Evolutionary conservation across 345 rosid species (phyloP).

Genomic region (Gossypium thurberi): DNA sequence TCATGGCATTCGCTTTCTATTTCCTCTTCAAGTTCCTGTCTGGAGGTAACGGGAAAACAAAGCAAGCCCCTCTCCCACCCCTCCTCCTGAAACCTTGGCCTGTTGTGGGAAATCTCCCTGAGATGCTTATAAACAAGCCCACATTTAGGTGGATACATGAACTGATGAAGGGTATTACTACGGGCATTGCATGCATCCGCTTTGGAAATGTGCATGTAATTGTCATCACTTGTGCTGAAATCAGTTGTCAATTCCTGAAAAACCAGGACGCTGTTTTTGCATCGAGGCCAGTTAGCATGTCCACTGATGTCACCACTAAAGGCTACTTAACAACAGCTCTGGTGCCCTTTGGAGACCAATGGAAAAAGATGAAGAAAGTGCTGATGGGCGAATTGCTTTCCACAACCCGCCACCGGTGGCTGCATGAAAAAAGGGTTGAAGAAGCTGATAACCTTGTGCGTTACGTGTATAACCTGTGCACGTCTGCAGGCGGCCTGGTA

Average conservation of each 20-base stretch:
- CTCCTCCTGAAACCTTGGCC: conserved; percentile 42
- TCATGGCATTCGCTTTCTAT: not conserved
- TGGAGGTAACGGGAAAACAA: not conserved
- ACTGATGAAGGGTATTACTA: conserved; percentile 27
- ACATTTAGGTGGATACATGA: conserved; percentile 31
- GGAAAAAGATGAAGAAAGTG: conserved; percentile 43
- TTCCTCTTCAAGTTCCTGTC: not conserved
- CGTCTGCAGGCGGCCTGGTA: conserved; percentile 13
- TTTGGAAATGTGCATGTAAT: conserved; percentile 34
- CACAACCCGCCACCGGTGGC: conserved; percentile 15
- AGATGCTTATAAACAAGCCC: conserved; percentile 29
- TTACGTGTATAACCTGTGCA: conserved; percentile 26
- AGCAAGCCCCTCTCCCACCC: conserved; percentile 25
- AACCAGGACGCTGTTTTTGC: conserved; percentile 36
- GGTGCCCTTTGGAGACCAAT: conserved; percentile 35
- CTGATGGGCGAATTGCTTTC: conserved; percentile 21
- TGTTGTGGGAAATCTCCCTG: conserved; percentile 30
- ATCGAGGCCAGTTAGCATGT: conserved; percentile 28
- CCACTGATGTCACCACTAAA: conserved; percentile 15
- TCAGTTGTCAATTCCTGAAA: conserved; percentile 33
- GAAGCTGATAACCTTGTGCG: conserved; percentile 41
- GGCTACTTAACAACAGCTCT: conserved; percentile 29
- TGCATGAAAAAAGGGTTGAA: conserved; percentile 19
- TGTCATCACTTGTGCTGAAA: conserved; percentile 32
- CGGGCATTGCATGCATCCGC: conserved; percentile 38